Evolutionary conservation across 106 monocot genomes (phyloP).

Genomic region (Cymbidium sinense): DNA sequence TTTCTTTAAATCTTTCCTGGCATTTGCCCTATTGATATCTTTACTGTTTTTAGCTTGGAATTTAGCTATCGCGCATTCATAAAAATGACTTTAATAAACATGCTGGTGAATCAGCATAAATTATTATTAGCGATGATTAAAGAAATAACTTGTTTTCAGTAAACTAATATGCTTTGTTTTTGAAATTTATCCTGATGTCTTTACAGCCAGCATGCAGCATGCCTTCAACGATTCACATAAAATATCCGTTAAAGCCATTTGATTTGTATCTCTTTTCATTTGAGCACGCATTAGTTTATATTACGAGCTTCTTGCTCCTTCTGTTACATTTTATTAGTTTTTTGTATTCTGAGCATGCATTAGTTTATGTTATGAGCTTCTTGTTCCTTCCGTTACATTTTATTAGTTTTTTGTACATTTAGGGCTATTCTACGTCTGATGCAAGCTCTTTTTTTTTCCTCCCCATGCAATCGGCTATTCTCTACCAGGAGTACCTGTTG

Average conservation of each 20-base stretch:
- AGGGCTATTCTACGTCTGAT: slow-evolving; percentile 5
- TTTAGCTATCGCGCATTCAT: neutral
- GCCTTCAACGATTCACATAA: neutral
- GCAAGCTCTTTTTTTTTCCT: slow-evolving; percentile 12
- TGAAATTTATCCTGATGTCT: neutral
- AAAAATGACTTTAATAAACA: neutral
- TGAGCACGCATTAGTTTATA: neutral
- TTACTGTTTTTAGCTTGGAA: neutral
- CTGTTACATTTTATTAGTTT: neutral
- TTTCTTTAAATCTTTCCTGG: neutral
- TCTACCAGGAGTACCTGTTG: slow-evolving; percentile 70
- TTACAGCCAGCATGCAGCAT: neutral
- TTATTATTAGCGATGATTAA: neutral
- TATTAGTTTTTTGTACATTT: neutral
- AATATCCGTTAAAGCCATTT: neutral
- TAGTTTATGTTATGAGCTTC: neutral
- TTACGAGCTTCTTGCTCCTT: slow-evolving; percentile 5
- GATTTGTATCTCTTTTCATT: neutral
- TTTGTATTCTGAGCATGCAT: neutral
- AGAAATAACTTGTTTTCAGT: neutral
- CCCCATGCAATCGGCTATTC: slow-evolving; percentile 34
- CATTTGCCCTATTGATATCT: neutral
- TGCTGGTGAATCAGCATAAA: neutral
- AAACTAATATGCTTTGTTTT: neutral
- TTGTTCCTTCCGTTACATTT: neutral